phyloP scores from a whole-genome alignment of 2,329 filamentous ascomycete species.

The Fonsecaea pugnacius region DNA sequence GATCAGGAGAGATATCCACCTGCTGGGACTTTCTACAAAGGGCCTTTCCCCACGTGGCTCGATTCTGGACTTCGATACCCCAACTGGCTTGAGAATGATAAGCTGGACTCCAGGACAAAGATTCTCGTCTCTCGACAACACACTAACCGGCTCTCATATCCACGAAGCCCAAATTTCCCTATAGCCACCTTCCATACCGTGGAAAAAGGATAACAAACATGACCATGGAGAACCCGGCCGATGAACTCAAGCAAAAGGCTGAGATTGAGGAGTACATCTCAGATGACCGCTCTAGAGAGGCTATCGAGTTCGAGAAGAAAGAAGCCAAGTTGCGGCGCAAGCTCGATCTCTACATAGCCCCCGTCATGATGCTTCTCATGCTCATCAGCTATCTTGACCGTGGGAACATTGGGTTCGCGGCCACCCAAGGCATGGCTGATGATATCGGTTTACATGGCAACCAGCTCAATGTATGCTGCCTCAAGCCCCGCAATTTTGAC shows the following conservation, averaged over 20 bases:
- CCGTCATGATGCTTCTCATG: slow-evolving; percentile 81
- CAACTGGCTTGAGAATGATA: slow-evolving; percentile 18
- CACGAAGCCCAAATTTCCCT: not conserved
- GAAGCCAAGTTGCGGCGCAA: slow-evolving; percentile 29
- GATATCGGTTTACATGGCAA: slow-evolving; percentile 49
- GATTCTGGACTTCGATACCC: slow-evolving; percentile 18
- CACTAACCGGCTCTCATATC: not conserved
- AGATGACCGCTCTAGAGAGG: slow-evolving; percentile 11
- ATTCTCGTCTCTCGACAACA: not conserved
- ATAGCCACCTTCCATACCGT: not conserved
- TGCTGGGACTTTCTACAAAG: not conserved
- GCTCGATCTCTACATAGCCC: slow-evolving; percentile 35
- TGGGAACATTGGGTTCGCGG: slow-evolving; percentile 69
- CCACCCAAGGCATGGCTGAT: slow-evolving; percentile 60
- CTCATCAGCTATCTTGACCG: slow-evolving; percentile 83
- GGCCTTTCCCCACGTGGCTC: slow-evolving; percentile 15
- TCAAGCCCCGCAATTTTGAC: not conserved
- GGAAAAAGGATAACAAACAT: slow-evolving; percentile 12
- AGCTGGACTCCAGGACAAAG: slow-evolving; percentile 2
- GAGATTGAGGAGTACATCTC: slow-evolving; percentile 28
- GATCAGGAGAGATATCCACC: slow-evolving; percentile 19
- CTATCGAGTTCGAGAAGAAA: slow-evolving; percentile 25
- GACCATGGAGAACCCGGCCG: slow-evolving; percentile 10
- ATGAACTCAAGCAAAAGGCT: slow-evolving; percentile 24
- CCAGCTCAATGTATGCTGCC: slow-evolving; percentile 46